A percentile compares a stretch with the other conserved stretches of the same genome.
These are phyloP conservation scores for Xylariaceae sp. DNA, from an alignment of 2,329 filamentous ascomycete genomes.

Conservation along the genomic window DNA sequence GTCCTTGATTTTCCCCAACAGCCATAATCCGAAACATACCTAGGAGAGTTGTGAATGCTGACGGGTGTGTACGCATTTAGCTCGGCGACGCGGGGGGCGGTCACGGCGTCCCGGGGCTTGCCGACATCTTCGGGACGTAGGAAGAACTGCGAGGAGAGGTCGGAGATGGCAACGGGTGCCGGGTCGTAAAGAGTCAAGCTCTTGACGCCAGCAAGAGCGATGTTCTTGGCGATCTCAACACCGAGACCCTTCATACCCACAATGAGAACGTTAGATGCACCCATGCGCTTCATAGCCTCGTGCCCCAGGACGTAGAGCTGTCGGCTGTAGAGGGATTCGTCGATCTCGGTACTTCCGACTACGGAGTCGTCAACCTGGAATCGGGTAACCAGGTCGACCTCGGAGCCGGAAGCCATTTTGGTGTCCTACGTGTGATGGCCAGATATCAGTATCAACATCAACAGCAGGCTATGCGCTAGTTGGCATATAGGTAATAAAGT, in stretches of 20 bases:
- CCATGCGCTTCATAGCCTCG: constrained; percentile 98
- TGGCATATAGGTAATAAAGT: neutral
- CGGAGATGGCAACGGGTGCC: constrained; percentile 77
- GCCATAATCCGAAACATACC: constrained; percentile 42
- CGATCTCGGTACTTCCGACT: constrained; percentile 62
- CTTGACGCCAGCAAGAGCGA: constrained; percentile 97
- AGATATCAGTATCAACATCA: constrained; percentile 19
- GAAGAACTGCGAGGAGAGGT: constrained; percentile 98
- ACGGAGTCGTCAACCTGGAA: constrained; percentile 68
- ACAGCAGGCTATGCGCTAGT: neutral
- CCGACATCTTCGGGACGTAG: constrained; percentile 85
- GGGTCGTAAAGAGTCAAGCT: constrained; percentile 93
- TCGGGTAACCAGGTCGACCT: constrained; percentile 64
- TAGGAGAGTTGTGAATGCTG: constrained; percentile 66
- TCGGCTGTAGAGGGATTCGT: constrained; percentile 73
- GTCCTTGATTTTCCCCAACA: constrained; percentile 8
- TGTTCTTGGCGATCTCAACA: constrained; percentile 98
- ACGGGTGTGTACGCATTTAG: constrained; percentile 97
- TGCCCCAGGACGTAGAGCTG: constrained; percentile 73
- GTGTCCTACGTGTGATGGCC: constrained; percentile 43
- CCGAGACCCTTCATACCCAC: constrained; percentile 91
- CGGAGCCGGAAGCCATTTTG: constrained; percentile 50
- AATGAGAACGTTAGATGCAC: constrained; percentile 90
- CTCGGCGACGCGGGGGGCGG: constrained; percentile 87
- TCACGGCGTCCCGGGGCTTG: constrained; percentile 85